Base-by-base conservation (phyloP, 305 asterid genomes). In the Nicotiana rustica region DNA sequence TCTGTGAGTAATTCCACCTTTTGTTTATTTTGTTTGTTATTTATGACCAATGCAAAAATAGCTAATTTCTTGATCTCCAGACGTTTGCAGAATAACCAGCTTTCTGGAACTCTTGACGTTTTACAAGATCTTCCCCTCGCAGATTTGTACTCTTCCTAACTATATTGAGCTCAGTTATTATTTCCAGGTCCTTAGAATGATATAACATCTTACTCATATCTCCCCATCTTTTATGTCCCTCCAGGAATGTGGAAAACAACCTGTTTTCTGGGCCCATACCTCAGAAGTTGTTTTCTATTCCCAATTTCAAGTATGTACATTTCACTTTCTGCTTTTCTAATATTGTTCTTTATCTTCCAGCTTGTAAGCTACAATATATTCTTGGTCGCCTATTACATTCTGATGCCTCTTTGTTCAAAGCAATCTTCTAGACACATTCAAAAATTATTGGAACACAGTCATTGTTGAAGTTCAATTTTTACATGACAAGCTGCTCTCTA, bases 11-110 rank as follows among this genome's bases (percentile, higher is more conserved):
- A 44, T 70, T 67, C 38, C 65, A 81, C 84, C 81, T 17, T 6
- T 67, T 17, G 31, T 62, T 60, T 25, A 81, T 67, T 10, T 41
- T 10, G 41, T 44, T 67, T 67, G n/a, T 41, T 35, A 70, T 67
- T 38, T 60, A 73, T 38, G 21, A 65, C 77, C 55, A 19, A 25
- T 75, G 10, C 79, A 79, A 68, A 21, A 68, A 78, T 69, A 81
- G 78, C 91, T 91, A 82, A 91, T 82, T 81, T 82, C 87, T 85
- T 84, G 65, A 33, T 86, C 73, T 81, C 82, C 98, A 96, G 98
- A 77, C 98, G 89, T 92, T 88, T 96, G 95, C 99, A 95, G 94
- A 86, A 87, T 81, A 96, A 96, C 91, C 97, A 91, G 85, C 97
- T 96, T 78, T 92, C 94, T 33, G 99, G 98, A 90, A 90, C 94